A percentile compares a stretch with the other conserved stretches of the same genome.
Evolutionary conservation across 306 rosid species (phyloP).

Genomic region (cucumber (Cucumis sativus)): DNA sequence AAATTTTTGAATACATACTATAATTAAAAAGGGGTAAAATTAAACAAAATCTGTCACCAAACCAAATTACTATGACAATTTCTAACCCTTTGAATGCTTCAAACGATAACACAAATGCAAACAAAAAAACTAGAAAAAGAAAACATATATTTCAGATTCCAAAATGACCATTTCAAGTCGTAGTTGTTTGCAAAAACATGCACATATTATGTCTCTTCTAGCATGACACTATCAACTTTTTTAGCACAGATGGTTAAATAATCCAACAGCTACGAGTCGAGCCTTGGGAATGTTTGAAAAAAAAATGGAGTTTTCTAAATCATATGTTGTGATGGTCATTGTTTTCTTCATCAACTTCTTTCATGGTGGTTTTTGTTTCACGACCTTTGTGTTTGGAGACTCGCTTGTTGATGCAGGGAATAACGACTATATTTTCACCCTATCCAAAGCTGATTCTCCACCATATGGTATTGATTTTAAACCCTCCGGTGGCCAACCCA

Average conservation of each 20-base stretch:
- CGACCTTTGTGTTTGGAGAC: slow-evolving; percentile 44
- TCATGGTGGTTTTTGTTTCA: slow-evolving; percentile 6
- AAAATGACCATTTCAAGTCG: neutral
- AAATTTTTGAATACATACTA: too few species aligned
- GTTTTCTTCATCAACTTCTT: neutral
- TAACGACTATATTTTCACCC: slow-evolving; percentile 41
- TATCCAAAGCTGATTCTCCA: slow-evolving; percentile 33
- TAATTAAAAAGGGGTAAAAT: too few species aligned
- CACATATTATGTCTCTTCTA: neutral
- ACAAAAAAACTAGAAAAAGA: neutral
- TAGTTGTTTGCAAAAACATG: neutral
- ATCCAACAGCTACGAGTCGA: neutral
- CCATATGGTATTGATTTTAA: slow-evolving; percentile 47
- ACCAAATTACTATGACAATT: neutral
- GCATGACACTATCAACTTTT: neutral
- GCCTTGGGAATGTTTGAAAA: neutral
- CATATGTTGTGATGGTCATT: neutral
- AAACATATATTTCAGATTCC: neutral
- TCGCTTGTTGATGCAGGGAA: slow-evolving; percentile 46
- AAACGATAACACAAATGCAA: neutral
- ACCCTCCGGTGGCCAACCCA: slow-evolving; percentile 35
- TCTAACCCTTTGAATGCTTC: neutral
- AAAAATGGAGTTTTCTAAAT: slow-evolving; percentile 10
- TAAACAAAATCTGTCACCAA: neutral
- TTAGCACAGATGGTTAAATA: neutral